A percentile compares a stretch with the other conserved stretches of the same genome.
These are phyloP conservation scores for Podaxis carcinomalis DNA, from an alignment of 768 basidiomycete species.

Conservation along the genomic window DNA sequence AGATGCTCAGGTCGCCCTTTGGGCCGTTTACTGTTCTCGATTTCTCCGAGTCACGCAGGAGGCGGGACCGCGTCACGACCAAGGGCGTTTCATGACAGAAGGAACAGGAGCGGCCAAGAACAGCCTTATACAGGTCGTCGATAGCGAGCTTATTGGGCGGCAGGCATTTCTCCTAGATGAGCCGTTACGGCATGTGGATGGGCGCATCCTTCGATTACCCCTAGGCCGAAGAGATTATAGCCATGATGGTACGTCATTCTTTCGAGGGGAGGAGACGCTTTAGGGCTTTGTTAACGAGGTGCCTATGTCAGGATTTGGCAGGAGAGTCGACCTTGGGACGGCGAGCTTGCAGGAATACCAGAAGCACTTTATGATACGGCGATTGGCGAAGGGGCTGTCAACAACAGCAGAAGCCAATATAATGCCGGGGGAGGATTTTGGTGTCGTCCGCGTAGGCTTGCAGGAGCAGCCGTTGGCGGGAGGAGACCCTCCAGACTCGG, in stretches of 20 bases:
- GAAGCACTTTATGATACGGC: neutral
- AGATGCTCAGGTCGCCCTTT: constrained; percentile 15
- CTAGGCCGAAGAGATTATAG: neutral
- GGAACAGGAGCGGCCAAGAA: constrained; percentile 2
- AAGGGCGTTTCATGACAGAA: neutral
- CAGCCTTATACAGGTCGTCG: neutral
- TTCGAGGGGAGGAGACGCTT: neutral
- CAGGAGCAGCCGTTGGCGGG: neutral
- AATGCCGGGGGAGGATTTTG: neutral
- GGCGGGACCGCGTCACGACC: neutral
- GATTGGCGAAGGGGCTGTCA: neutral
- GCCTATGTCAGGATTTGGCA: neutral
- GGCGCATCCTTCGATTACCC: constrained; percentile 3
- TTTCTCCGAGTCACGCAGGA: neutral
- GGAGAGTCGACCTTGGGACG: neutral
- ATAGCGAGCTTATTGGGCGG: constrained; percentile 7
- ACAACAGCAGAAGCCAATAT: neutral
- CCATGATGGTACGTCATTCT: neutral
- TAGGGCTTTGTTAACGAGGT: neutral
- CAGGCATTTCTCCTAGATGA: constrained; percentile 11
- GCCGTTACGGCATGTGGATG: constrained; percentile 7
- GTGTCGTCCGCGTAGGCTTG: neutral
- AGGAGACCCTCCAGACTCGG: neutral
- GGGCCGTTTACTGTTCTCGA: constrained; percentile 9
- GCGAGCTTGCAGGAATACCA: neutral